These are phyloP conservation scores for Teratosphaeria epicoccoides DNA, from an alignment of 2,329 filamentous ascomycete genomes.

Conservation along the genomic window DNA sequence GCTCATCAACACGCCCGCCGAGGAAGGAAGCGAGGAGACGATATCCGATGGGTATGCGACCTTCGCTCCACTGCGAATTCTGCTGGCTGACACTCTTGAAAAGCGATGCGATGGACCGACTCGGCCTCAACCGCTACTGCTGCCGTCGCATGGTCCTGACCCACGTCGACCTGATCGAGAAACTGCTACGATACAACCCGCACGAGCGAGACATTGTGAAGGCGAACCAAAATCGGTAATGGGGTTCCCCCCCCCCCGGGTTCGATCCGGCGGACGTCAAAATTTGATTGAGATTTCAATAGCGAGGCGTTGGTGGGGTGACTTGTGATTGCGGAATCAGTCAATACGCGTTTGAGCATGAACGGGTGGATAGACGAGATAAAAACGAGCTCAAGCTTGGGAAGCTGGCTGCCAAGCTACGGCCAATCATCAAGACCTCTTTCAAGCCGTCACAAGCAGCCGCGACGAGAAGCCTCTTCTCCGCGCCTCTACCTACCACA, in stretches of 20 bases:
- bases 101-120: conserved; percentile 35
- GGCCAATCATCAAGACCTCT: no score
- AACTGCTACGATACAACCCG: conserved; percentile 64
- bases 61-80: background rate
- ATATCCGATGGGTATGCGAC: conserved; percentile 25
- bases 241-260: no score
- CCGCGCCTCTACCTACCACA: background rate
- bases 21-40: conserved; percentile 54
- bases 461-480: background rate
- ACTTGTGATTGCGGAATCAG: background rate
- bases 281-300: background rate
- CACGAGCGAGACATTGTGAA: conserved; percentile 29
- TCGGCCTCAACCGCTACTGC: conserved; percentile 92
- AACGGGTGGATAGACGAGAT: background rate
- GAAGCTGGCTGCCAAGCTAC: no score
- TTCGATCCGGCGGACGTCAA: background rate
- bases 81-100: background rate
- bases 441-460: no score
- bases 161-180: conserved; percentile 97
- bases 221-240: background rate
- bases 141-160: conserved; percentile 99
- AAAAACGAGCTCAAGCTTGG: no score
- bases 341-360: background rate
- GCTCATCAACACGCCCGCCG: conserved; percentile 64
- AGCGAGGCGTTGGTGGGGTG: background rate